Conservation (phyloP, 2,329 filamentous ascomycete species). For the Pseudogymnoascus sp. region DNA sequence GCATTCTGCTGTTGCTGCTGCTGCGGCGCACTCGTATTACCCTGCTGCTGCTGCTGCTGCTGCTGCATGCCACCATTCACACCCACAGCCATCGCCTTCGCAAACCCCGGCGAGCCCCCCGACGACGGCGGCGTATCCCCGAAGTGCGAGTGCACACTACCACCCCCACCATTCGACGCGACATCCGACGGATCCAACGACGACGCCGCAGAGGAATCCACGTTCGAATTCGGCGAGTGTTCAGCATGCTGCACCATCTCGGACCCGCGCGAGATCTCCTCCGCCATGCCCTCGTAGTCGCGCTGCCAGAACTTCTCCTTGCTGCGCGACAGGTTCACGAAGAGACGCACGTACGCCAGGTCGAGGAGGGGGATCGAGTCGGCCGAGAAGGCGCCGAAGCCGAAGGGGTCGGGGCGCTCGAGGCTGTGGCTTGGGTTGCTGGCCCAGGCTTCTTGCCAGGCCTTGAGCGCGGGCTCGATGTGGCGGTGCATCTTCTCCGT, state of each 20-base stretch:
- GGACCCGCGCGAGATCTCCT: conserved; percentile 70
- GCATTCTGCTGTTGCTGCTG: background rate
- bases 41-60: conserved; percentile 19
- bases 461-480: conserved; percentile 85
- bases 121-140: conserved; percentile 46
- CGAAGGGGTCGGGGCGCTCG: conserved; percentile 77
- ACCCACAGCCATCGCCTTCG: conserved; percentile 9
- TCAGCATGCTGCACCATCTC: conserved; percentile 69
- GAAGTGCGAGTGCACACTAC: conserved; percentile 29
- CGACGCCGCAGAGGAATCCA: conserved; percentile 38
- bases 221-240: conserved; percentile 44
- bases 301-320: conserved; percentile 93
- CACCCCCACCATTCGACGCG: too few relatives aligned
- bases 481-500: conserved; percentile 94
- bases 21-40: background rate
- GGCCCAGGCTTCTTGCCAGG: conserved; percentile 90
- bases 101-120: conserved; percentile 37
- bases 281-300: conserved; percentile 85
- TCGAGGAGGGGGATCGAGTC: conserved; percentile 88
- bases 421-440: conserved; percentile 77
- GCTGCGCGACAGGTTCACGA: conserved; percentile 83
- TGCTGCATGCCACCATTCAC: conserved; percentile 25
- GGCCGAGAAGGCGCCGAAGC: conserved; percentile 71
- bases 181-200: too few relatives aligned
- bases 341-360: conserved; percentile 83